Percentiles rank a stretch among this genome's conserved stretches.
Conservation (phyloP, 2,329 filamentous ascomycete species). For the Penicillium sp. region DNA sequence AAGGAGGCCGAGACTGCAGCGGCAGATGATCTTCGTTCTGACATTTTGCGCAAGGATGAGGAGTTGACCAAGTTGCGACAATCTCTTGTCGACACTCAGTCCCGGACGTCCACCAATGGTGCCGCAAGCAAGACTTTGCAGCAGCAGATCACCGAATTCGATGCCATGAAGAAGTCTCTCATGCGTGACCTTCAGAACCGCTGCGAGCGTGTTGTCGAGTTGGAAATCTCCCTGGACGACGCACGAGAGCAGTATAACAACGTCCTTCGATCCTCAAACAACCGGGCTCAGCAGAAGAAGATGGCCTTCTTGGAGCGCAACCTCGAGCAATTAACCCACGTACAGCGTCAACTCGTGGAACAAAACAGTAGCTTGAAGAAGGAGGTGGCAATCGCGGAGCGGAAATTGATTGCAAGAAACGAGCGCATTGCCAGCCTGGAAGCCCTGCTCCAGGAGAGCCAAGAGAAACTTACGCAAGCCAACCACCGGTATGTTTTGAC, state of each 20-base stretch:
- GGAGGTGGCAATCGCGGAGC: slow-evolving; percentile 96
- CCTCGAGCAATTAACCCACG: slow-evolving; percentile 93
- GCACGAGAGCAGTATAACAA: slow-evolving; percentile 99
- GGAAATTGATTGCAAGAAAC: slow-evolving; percentile 93
- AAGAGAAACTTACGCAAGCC: slow-evolving; percentile 95
- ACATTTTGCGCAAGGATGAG: slow-evolving; percentile 71
- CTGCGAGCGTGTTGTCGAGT: slow-evolving; percentile 94
- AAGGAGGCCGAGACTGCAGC: slow-evolving; percentile 71
- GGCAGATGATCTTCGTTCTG: slow-evolving; percentile 71
- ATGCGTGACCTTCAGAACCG: slow-evolving; percentile 99
- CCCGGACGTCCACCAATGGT: slow-evolving; percentile 57
- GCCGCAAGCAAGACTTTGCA: slow-evolving; percentile 74
- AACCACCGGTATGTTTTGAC: slow-evolving; percentile 79
- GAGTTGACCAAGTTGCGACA: slow-evolving; percentile 80
- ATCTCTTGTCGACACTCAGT: slow-evolving; percentile 69
- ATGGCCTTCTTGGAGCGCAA: slow-evolving; percentile 99
- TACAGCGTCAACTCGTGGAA: slow-evolving; percentile 95
- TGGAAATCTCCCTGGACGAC: slow-evolving; percentile 96
- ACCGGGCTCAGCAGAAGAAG: slow-evolving; percentile 99
- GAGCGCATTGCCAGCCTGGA: slow-evolving; percentile 95
- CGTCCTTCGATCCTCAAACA: slow-evolving; percentile 92
- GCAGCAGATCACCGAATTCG: slow-evolving; percentile 97
- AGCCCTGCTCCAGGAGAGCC: slow-evolving; percentile 87
- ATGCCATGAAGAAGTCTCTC: slow-evolving; percentile 99
- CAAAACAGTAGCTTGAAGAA: slow-evolving; percentile 98